Percentiles rank a stretch among this genome's conserved stretches.
Evolutionary conservation across 2,329 filamentous ascomycete species (phyloP).

Genomic region (Diatrype stigma): DNA sequence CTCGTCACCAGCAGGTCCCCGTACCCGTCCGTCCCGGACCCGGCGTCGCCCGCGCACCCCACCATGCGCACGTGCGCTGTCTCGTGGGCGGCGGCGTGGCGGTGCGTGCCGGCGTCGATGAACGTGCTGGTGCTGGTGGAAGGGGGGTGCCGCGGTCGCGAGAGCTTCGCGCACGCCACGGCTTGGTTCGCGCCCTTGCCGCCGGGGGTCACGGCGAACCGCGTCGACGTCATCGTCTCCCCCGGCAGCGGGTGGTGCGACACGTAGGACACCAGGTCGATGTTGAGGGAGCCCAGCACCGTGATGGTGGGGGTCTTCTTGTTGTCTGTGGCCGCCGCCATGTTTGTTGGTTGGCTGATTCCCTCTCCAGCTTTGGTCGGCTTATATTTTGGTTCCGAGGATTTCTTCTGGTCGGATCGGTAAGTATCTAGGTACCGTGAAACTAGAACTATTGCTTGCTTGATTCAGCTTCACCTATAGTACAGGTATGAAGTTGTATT

Average conservation of each 20-base stretch:
- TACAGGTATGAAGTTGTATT: no score
- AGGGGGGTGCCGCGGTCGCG: constrained; percentile 46
- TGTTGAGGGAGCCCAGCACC: constrained; percentile 89
- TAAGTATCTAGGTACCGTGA: no score
- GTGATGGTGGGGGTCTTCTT: constrained; percentile 54
- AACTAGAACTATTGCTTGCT: no score
- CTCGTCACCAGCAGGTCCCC: constrained; percentile 54
- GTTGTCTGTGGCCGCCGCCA: constrained; percentile 15
- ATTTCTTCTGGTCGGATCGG: no score
- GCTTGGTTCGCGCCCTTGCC: constrained; percentile 97
- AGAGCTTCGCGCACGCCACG: constrained; percentile 80
- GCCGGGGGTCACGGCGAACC: constrained; percentile 76
- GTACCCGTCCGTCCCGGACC: constrained; percentile 49
- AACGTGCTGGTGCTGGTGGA: constrained; percentile 25
- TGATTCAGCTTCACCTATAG: no score
- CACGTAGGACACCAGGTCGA: constrained; percentile 86
- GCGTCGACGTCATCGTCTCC: constrained; percentile 78
- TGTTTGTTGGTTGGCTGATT: constrained; percentile 4
- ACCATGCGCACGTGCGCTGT: constrained; percentile 60
- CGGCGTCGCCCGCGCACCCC: constrained; percentile 63
- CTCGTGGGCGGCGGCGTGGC: constrained; percentile 17
- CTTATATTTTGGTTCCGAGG: no score
- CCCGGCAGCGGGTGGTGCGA: constrained; percentile 77
- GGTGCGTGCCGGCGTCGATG: constrained; percentile 26
- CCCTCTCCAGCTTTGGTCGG: no score